Evolutionary conservation across 202 grass and related monocot genomes (phyloP).

Genomic region (Cymbopogon flexuosus): DNA sequence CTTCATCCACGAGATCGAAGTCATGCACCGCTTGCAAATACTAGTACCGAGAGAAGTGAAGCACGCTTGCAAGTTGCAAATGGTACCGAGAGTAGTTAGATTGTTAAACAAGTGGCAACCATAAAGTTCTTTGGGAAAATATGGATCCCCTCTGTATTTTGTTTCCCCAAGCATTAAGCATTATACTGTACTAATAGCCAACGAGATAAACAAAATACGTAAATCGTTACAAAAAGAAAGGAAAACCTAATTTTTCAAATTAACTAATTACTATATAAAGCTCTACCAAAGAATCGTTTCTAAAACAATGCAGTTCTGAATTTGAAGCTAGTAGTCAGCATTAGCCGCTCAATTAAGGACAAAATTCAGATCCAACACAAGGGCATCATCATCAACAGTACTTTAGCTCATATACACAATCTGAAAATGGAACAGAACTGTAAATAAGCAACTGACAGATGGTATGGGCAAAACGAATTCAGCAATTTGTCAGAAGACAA

Average conservation of each 20-base stretch:
- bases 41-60: background rate
- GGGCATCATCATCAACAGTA: background rate
- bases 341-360: background rate
- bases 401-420: background rate
- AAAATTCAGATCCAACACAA: background rate
- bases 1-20: too few species aligned
- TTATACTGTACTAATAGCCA: background rate
- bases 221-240: background rate
- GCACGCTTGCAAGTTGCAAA: background rate
- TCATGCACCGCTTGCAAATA: background rate
- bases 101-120: background rate
- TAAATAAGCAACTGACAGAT: conserved; percentile 7
- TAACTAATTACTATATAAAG: background rate
- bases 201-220: background rate
- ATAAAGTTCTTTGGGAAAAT: background rate
- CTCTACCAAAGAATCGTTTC: background rate
- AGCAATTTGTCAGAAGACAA: background rate
- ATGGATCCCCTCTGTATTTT: background rate
- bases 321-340: background rate
- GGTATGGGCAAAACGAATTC: conserved; percentile 2
- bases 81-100: background rate
- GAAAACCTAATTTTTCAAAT: background rate
- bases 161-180: background rate
- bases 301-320: background rate
- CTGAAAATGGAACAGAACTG: conserved; percentile 16